Evolutionary conservation across 495 filamentous ascomycete species (phyloP).

Genomic region (Aspergillus nidulans): DNA sequence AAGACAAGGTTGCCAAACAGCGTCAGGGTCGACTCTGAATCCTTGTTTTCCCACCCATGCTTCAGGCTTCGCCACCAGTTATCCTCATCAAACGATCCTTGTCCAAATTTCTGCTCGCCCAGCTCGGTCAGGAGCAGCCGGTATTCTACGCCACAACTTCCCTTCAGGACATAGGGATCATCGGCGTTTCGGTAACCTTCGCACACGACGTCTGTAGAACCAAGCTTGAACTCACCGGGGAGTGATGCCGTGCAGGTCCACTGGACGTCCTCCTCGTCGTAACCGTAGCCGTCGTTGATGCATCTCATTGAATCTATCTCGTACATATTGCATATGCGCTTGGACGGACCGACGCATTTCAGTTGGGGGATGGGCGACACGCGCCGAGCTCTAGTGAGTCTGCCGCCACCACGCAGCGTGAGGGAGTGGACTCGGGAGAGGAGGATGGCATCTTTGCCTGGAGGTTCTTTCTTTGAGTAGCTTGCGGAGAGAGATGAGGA

Average conservation of each 20-base stretch:
- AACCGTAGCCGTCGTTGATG: constrained; percentile 71
- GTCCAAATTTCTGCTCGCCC: constrained; percentile 69
- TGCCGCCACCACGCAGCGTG: constrained; percentile 60
- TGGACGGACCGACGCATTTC: constrained; percentile 68
- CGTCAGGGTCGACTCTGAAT: constrained; percentile 12
- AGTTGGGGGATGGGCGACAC: constrained; percentile 75
- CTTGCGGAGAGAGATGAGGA: constrained; percentile 30
- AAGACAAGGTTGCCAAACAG: constrained; percentile 34
- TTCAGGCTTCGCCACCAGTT: neutral
- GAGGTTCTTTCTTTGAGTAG: constrained; percentile 27
- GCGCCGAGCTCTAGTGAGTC: constrained; percentile 68
- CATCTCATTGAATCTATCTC: constrained; percentile 80
- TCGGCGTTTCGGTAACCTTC: constrained; percentile 76
- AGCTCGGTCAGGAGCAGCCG: constrained; percentile 71
- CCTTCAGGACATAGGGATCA: constrained; percentile 80
- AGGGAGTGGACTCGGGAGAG: constrained; percentile 74
- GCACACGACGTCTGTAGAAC: constrained; percentile 85
- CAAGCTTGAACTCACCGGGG: constrained; percentile 81
- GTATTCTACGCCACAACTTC: constrained; percentile 93
- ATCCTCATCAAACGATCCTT: neutral
- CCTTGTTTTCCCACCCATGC: constrained; percentile 11
- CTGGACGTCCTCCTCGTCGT: constrained; percentile 67
- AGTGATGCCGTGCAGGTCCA: constrained; percentile 84
- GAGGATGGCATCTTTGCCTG: constrained; percentile 58
- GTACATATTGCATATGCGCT: constrained; percentile 55